These are phyloP conservation scores for Hygrocybe coccinea DNA, from an alignment of 768 basidiomycete genomes.

Conservation along the genomic window DNA sequence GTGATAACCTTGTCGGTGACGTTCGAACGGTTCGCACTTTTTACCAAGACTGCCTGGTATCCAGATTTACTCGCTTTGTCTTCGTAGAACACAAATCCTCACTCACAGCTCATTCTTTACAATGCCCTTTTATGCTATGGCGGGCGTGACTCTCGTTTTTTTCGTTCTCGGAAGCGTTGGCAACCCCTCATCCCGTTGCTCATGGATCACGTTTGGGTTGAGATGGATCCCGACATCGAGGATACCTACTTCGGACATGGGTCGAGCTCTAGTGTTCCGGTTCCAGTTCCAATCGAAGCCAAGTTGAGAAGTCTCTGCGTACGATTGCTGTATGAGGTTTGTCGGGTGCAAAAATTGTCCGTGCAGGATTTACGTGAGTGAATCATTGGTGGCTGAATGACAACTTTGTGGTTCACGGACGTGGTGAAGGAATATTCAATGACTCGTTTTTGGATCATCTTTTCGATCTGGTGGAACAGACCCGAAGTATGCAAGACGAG, in stretches of 20 bases:
- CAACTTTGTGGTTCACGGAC: neutral
- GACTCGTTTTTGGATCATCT: constrained; percentile 83
- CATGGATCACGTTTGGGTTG: constrained; percentile 80
- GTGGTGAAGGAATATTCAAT: constrained; percentile 61
- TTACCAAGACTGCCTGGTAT: neutral
- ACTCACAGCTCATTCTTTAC: constrained; percentile 74
- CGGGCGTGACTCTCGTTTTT: constrained; percentile 58
- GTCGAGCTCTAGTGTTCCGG: constrained; percentile 23
- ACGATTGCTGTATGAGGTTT: constrained; percentile 84
- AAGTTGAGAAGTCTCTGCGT: constrained; percentile 70
- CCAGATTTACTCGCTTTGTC: neutral
- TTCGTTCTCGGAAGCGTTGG: constrained; percentile 82
- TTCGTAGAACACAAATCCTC: constrained; percentile 75
- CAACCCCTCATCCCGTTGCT: constrained; percentile 71
- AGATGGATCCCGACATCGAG: constrained; percentile 74
- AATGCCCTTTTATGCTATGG: constrained; percentile 74
- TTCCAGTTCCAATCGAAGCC: constrained; percentile 75
- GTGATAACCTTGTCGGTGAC: constrained; percentile 69
- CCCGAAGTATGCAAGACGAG: constrained; percentile 82
- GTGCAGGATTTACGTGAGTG: constrained; percentile 66
- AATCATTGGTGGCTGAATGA: neutral
- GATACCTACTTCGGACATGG: constrained; percentile 48
- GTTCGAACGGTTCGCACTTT: constrained; percentile 52
- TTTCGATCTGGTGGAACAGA: constrained; percentile 92
- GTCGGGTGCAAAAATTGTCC: constrained; percentile 81